Conservation (phyloP, 2,329 filamentous ascomycete species). For the Colletotrichum melonis region DNA sequence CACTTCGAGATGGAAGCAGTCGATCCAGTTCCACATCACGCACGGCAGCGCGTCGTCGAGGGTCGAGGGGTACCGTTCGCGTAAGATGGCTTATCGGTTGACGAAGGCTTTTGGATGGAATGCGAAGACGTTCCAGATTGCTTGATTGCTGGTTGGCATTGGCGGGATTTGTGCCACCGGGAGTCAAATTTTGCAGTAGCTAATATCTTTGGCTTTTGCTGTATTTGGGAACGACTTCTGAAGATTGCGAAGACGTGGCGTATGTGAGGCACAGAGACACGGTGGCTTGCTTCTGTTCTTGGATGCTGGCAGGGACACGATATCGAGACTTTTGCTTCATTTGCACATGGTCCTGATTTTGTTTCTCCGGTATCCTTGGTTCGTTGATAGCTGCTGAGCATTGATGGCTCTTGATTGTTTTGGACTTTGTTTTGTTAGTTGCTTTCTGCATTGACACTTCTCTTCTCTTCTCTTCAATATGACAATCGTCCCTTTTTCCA, state of each 20-base stretch:
- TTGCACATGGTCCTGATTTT: background rate
- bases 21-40: conserved; percentile 49
- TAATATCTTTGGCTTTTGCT: background rate
- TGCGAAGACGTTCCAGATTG: conserved; percentile 44
- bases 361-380: background rate
- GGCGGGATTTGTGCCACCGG: background rate
- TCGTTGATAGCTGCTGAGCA: background rate
- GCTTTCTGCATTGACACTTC: background rate
- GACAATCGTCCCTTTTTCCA: too few species aligned
- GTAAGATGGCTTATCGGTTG: conserved; percentile 45
- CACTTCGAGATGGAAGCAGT: conserved; percentile 38
- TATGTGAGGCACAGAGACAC: background rate
- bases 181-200: background rate
- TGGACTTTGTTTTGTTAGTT: background rate
- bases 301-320: background rate
- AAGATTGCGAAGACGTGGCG: background rate
- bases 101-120: conserved; percentile 50
- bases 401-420: background rate
- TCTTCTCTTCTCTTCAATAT: background rate
- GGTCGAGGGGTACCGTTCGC: conserved; percentile 48
- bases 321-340: background rate
- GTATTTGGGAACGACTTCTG: background rate
- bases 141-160: background rate
- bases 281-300: background rate
- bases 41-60: conserved; percentile 49